Evolutionary conservation across 176 grass and related monocot species (phyloP), one percentile per base, ranked within the genome.

Genomic region (Elymus sibiricus): DNA sequence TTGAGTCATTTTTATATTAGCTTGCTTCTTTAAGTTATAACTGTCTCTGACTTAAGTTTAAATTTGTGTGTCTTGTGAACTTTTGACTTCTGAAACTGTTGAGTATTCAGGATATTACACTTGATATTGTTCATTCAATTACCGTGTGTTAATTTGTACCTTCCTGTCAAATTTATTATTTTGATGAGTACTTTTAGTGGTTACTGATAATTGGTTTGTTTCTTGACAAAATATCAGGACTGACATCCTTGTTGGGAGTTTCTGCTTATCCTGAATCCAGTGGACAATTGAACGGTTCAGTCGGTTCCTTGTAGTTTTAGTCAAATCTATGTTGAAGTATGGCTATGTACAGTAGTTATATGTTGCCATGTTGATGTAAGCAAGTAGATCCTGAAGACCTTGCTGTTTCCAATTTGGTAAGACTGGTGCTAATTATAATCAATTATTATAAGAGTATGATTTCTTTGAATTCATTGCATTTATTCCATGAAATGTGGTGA

Each of bases 301-400:
- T 38, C 11, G 25, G 59, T 47, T 78, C 67, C 43, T 39, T 80
- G 80, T 87, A 84, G 65, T 62, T 78, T 82, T 51, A 84, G 37
- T 69, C 17, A 71, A 84, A 61, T 26, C 39, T 80, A 51, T 39
- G 85, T 82, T 53, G 15, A 82, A 87, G 37, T 61, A 68, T 76
- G 71, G 34, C 14, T 25, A 28, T 70, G 76, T 84, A 64, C 81
- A 85, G 39, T 76, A 85, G 47, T 72, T 76, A 42, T 84, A 26
- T 84, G 63, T 80, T 64, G 61, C 61, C 42, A 87, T 63, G 61
- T 76, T 84, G 24, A 80, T 80, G 89, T 63, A 80, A 83, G 27
- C 80, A 88, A 63, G 83, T 78, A 32, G 32, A 75, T 77, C 42
- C 13, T 64, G 83, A 38, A 85, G 60, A 85, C 43, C 28, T 34